Percentiles rank a stretch among this genome's conserved stretches.
These are phyloP conservation scores for Phialophora macrospora DNA, from an alignment of 2,329 filamentous ascomycete genomes.

Conservation along the genomic window DNA sequence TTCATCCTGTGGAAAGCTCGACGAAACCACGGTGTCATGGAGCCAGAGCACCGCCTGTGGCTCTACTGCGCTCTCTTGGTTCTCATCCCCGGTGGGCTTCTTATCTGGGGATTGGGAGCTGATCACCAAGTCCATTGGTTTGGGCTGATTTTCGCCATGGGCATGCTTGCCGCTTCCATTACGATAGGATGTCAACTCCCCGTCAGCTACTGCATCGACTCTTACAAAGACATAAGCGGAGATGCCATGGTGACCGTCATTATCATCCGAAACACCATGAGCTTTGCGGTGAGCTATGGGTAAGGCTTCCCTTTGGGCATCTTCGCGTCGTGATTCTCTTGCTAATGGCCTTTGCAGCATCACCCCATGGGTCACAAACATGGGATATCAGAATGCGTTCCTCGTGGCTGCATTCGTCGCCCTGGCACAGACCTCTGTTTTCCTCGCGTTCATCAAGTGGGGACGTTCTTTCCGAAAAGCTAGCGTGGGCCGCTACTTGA, in stretches of 20 bases:
- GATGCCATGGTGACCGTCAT: conserved; percentile 59
- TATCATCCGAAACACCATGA: conserved; percentile 57
- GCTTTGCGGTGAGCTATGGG: conserved; percentile 56
- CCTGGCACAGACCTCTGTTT: conserved; percentile 48
- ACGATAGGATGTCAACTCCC: conserved; percentile 52
- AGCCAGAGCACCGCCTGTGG: conserved; percentile 41
- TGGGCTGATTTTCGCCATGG: conserved; percentile 56
- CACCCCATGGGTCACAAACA: conserved; percentile 51
- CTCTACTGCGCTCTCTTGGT: conserved; percentile 45
- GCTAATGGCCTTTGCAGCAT: conserved; percentile 50
- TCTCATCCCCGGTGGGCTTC: conserved; percentile 51
- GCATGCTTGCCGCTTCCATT: conserved; percentile 52
- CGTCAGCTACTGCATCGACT: conserved; percentile 56
- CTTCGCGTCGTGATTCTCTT: neutral
- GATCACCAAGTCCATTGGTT: conserved; percentile 57
- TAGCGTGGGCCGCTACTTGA: neutral
- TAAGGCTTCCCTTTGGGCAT: neutral
- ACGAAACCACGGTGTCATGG: conserved; percentile 38
- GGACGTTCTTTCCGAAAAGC: conserved; percentile 41
- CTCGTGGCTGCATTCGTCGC: conserved; percentile 49
- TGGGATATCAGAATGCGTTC: conserved; percentile 54
- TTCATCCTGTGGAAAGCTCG: conserved; percentile 36
- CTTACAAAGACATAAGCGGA: conserved; percentile 55
- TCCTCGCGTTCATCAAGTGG: conserved; percentile 56
- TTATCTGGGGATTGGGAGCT: conserved; percentile 59